Base-by-base conservation (phyloP, 2,329 filamentous ascomycete species). In the Ophiostoma australiae region DNA sequence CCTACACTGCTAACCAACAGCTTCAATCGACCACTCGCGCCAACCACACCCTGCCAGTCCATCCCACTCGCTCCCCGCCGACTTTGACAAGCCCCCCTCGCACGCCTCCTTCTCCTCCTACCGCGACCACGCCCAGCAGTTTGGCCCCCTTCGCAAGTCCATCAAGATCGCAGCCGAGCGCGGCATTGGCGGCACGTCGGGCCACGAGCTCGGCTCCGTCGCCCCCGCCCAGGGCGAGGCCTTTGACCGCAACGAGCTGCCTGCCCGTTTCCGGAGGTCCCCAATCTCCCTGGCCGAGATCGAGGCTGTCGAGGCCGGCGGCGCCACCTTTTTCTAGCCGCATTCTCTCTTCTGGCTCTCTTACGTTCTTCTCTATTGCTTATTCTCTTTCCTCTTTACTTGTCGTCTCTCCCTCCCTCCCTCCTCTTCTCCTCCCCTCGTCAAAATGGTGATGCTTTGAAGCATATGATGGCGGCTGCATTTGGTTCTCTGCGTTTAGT, bases 281-380 rank as follows among this genome's bases (percentile, higher is more conserved):
- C 86, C 88, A 15, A 91, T 94, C 82, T 90, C 87, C 52, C 81
- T 89, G 76, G 89, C 89, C 63, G 95, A 99, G 86, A 99, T 99
- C 73, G 95, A 98, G 80, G 94, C 93, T 31, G 87, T 99, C 77
- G 93, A 97, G 87, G 95, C 92, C 71, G 95, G 94, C 70, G 95
- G 95, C 71, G 95, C 94, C 44, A 81, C 85, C 48, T 78, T 84
- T 71, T 80, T 85, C 35, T 67, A 39, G 27, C 6, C 35, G 23
- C 33, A 17, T 15, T 63, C 27, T 35, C 27, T 31, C 23, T 31
- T 13, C n/a, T 5, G 41, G 33, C 63, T 27, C 33, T 41, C 37
- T 27, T 67, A 41, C 39, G 11, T 17, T 17, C 10, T 17, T 11
- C 3, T 4, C 17, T 41, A 10, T 41, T 8, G 10, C 65, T 66